Conservation (phyloP, 371 early-diverging fungal species). For the Lichtheimia ramosa region DNA sequence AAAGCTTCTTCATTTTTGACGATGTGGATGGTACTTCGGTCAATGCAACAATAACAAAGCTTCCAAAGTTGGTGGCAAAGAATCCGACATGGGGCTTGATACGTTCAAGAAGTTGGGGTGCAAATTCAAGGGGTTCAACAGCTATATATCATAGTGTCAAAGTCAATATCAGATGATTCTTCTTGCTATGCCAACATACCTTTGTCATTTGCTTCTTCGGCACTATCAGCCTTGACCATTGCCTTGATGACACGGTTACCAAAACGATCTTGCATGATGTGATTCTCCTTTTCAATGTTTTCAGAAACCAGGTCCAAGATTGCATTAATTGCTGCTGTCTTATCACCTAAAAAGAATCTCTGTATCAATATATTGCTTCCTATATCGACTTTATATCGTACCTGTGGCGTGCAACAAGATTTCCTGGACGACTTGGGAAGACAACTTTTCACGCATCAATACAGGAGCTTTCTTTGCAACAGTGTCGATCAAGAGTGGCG, state of each 20-base stretch:
- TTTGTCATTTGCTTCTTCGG: constrained; percentile 52
- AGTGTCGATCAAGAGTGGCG: constrained; percentile 60
- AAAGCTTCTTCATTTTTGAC: constrained; percentile 27
- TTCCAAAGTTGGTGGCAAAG: constrained; percentile 45
- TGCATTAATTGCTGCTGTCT: constrained; percentile 46
- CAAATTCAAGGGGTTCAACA: constrained; percentile 45
- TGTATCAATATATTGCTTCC: too few species aligned
- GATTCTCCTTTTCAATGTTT: constrained; percentile 52
- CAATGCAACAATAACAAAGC: constrained; percentile 62
- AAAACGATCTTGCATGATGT: constrained; percentile 54
- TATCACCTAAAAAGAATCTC: constrained; percentile 31
- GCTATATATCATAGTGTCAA: constrained; percentile 10
- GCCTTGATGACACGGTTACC: constrained; percentile 63
- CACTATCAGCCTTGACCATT: constrained; percentile 58
- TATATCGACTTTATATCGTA: neutral
- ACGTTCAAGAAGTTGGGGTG: constrained; percentile 40
- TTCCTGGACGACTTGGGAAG: constrained; percentile 72
- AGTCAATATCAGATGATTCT: neutral
- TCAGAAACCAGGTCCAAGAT: constrained; percentile 49
- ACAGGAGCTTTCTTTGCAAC: constrained; percentile 52
- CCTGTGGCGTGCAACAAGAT: constrained; percentile 68
- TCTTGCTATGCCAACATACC: constrained; percentile 14
- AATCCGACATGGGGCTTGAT: constrained; percentile 39
- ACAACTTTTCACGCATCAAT: constrained; percentile 62
- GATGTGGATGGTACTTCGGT: constrained; percentile 61